Evolutionary conservation across 1,284 basidiomycete genomes (phyloP), one percentile per base, ranked within the genome.

Genomic region (Trichosporon ovoides): DNA sequence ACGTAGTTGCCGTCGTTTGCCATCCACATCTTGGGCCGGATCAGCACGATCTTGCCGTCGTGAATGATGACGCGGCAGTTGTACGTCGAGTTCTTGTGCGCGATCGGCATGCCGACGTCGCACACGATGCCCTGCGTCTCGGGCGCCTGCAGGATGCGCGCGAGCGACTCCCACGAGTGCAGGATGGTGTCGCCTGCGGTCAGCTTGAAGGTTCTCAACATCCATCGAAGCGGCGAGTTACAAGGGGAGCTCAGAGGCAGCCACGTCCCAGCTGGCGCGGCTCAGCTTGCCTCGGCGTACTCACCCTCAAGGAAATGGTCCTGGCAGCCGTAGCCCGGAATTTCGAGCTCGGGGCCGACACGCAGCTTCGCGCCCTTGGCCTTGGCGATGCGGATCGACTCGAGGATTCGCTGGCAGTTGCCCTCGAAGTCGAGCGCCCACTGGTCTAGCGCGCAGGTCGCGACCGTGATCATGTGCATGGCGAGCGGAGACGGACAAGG

Each of bases 11-110:
- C 95, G 68, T 98, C 93, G 71, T 98, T 98, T 3, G 95, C 95
- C 60, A 98, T 82, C 95, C 95, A 98, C 92, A 98, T 94, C 79
- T 98, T 98, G 0, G 95, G 96, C 12, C 96, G 85, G 66, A 98
- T 97, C 66, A 96, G 83, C 1, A 97, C 77, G 64, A 98, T 92
- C 77, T 91, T 84, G 50, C 85, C 82, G 76, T 95, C 82, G 71
- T 92, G 82, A 38, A 95, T 84, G 69, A 98, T 87, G 35, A 98
- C 81, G 18, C 96, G 86, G 75, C 93, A 97, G 73, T 98, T 98
- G 80, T 98, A 98, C 61, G 89, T 92, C 53, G 92, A 91, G 68
- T 95, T 96, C 81, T 97, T 96, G 81, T 98, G 96, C 4, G 87
- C 83, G 52, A 98, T 83, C 0, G 96, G 95, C 93, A 97, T 96